A percentile compares a stretch with the other conserved stretches of the same genome.
Evolutionary conservation across 2,329 filamentous ascomycete species (phyloP).

Genomic region (Neopestalotiopsis rosae): DNA sequence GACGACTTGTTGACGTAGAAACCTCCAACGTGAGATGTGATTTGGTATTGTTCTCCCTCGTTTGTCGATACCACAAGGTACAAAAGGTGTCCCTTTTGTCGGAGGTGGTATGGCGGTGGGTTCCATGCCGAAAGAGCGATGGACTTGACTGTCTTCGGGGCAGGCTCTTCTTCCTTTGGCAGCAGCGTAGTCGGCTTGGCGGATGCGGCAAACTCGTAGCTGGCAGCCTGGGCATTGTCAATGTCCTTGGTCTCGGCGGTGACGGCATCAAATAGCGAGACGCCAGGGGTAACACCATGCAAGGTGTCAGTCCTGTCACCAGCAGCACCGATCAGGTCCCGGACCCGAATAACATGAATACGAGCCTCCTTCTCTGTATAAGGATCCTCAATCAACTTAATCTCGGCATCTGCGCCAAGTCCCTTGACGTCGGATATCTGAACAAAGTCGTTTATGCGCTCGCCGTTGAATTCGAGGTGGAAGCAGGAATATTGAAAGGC

Average conservation of each 20-base stretch:
- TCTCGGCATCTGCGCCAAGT: constrained; percentile 76
- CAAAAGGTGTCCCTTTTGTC: constrained; percentile 89
- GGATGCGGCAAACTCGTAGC: constrained; percentile 76
- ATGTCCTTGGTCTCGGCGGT: constrained; percentile 47
- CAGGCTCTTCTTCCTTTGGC: constrained; percentile 66
- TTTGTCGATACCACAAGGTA: constrained; percentile 90
- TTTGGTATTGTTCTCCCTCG: constrained; percentile 92
- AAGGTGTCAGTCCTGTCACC: constrained; percentile 87
- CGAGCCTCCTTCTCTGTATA: constrained; percentile 99
- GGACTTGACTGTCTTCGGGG: constrained; percentile 90
- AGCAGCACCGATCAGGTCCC: constrained; percentile 91
- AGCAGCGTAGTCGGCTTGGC: constrained; percentile 75
- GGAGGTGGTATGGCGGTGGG: constrained; percentile 88
- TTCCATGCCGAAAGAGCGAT: constrained; percentile 94
- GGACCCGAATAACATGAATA: constrained; percentile 88
- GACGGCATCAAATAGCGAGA: constrained; percentile 86
- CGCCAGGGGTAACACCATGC: constrained; percentile 83
- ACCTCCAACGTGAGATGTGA: constrained; percentile 91
- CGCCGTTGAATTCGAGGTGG: constrained; percentile 88
- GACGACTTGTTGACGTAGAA: constrained; percentile 98
- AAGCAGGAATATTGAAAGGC: constrained; percentile 99
- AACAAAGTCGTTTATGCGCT: constrained; percentile 93
- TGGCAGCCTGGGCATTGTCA: constrained; percentile 44
- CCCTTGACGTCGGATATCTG: constrained; percentile 88
- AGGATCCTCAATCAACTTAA: constrained; percentile 87